Conservation (phyloP, 2,329 filamentous ascomycete species). For the Stagonosporopsis chrysanthemi region DNA sequence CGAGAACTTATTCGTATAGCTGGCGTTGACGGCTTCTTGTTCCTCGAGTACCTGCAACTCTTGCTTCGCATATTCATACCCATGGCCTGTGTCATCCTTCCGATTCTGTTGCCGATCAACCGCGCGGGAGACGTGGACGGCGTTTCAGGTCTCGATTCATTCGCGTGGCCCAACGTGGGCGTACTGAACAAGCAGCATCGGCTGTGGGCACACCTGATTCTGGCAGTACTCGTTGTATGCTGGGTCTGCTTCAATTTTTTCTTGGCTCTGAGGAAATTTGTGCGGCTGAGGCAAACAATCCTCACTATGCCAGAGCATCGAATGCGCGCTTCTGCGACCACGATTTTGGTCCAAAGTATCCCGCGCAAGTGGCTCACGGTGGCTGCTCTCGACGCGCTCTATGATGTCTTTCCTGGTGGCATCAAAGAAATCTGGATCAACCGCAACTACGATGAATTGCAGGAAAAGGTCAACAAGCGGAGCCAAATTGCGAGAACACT, state of each 20-base stretch:
- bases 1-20: constrained; percentile 94
- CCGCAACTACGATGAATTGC: constrained; percentile 80
- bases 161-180: constrained; percentile 88
- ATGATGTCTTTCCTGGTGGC: constrained; percentile 95
- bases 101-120: constrained; percentile 87
- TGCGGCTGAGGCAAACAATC: constrained; percentile 92
- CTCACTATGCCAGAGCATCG: constrained; percentile 94
- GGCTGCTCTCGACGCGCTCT: constrained; percentile 81
- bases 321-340: constrained; percentile 90
- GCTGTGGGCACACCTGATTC: constrained; percentile 83
- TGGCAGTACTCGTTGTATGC: constrained; percentile 78
- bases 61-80: constrained; percentile 92
- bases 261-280: constrained; percentile 82
- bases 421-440: constrained; percentile 98
- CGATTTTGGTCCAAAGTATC: constrained; percentile 90
- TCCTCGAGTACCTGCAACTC: constrained; percentile 86
- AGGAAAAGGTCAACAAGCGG: constrained; percentile 82
- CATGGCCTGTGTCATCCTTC: constrained; percentile 77
- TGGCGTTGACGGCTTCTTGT: constrained; percentile 96
- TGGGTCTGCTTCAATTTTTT: constrained; percentile 92
- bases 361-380: constrained; percentile 89
- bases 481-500: constrained; percentile 74
- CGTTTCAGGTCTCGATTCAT: constrained; percentile 68
- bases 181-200: constrained; percentile 66
- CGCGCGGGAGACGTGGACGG: constrained; percentile 70